Base-by-base conservation (phyloP, 2,329 filamentous ascomycete species). In the Colletotrichum sansevieriae region DNA sequence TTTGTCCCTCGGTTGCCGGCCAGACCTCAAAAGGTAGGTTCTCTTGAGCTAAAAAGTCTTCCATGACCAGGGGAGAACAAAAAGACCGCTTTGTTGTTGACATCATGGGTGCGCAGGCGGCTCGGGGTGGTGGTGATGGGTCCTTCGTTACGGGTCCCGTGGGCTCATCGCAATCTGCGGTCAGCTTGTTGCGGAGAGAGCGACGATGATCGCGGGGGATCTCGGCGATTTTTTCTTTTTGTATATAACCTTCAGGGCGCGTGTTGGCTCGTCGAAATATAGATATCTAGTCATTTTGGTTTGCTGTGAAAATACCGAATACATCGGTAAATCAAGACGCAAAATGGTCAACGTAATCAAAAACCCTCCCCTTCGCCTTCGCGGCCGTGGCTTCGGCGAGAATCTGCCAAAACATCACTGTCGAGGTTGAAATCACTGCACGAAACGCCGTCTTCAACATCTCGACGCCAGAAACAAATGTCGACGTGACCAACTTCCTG, bases 401-500 rank as follows among this genome's bases (percentile, higher is more conserved):
- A 35, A 74, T 77, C 13, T 85, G 83, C 73, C 75, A 71, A 43
- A 84, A 90, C 69, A 73, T 90, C 37, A 87, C 82, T 1, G 82
- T 92, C 5, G 85, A 87, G 2, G 81, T 91, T 13, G 77, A 81
- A 3, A 83, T 91, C 56, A 82, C 82, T 2, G 81, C 88, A 0
- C 80, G 84, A 25, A 88, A 90, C 65, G 84, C 78, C 1, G 75
- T 84, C 6, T 90, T 90, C 75, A 77, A 84, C 67, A 65, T 87
- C 12, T 72, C 81, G n/a, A 74, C 83, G 0, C 81, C 86, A 7
- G 75, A 77, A 55, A 82, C 76, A n/a, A 85, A 89, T 72, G 81
- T 89, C 39, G 88, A 91, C 2, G 85, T 85, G 1, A 85, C 86
- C 12, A 82, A 85, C 70, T 87, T 91, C 71, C 76, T 85, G 35